phyloP scores from a whole-genome alignment of 129 eudicot species.

The Chrysanthemum seticuspe region DNA sequence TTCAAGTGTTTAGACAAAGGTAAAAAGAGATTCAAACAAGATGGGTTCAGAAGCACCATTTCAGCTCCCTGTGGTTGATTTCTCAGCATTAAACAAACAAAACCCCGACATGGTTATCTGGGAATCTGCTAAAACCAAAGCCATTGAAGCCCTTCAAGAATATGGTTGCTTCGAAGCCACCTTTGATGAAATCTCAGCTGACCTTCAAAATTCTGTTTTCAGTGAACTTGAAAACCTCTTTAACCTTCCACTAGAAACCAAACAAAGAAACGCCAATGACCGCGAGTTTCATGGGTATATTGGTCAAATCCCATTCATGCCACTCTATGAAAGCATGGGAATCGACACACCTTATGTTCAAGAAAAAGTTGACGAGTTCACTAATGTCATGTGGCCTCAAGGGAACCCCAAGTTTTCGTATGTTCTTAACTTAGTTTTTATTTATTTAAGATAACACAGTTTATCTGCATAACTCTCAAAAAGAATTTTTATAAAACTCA shows the following conservation, averaged over 20 bases:
- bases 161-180: conserved; percentile 50
- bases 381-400: conserved; percentile 32
- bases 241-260: conserved; percentile 29
- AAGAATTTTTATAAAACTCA: too few species aligned
- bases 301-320: conserved; percentile 33
- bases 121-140: conserved; percentile 53
- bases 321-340: conserved; percentile 34
- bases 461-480: too few species aligned
- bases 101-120: conserved; percentile 42
- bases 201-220: conserved; percentile 36
- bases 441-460: neutral
- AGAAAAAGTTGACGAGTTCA: conserved; percentile 24
- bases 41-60: conserved; percentile 39
- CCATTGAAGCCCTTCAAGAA: conserved; percentile 42
- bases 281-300: conserved; percentile 33
- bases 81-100: conserved; percentile 20
- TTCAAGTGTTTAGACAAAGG: neutral
- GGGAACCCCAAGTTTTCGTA: conserved; percentile 36
- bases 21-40: neutral
- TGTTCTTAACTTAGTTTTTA: conserved; percentile 1
- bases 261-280: conserved; percentile 19
- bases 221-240: conserved; percentile 28
- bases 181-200: conserved; percentile 22
- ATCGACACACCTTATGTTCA: conserved; percentile 22
- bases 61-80: conserved; percentile 34